Conservation (phyloP, 164 flowering plant species). For the Sedum album region DNA sequence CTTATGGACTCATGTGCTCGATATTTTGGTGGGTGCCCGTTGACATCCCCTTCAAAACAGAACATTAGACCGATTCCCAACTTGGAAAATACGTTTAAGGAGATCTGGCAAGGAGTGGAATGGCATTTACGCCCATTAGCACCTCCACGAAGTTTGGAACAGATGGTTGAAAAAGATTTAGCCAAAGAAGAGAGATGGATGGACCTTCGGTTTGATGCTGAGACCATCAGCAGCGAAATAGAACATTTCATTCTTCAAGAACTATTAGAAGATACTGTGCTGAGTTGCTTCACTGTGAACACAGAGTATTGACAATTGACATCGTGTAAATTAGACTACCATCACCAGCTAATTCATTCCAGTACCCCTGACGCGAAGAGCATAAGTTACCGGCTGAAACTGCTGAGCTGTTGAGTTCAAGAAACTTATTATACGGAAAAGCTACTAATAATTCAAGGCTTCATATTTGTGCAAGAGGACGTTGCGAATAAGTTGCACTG, state of each 20-base stretch:
- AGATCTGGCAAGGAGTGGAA: slow-evolving; percentile 52
- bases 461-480: not conserved
- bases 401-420: not conserved
- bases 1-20: slow-evolving; percentile 42
- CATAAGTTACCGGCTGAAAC: not conserved
- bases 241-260: slow-evolving; percentile 51
- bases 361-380: not conserved
- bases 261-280: slow-evolving; percentile 49
- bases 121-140: slow-evolving; percentile 37
- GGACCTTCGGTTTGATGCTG: slow-evolving; percentile 47
- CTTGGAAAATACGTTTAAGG: slow-evolving; percentile 30
- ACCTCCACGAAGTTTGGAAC: slow-evolving; percentile 47
- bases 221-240: slow-evolving; percentile 40
- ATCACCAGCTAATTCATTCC: not conserved
- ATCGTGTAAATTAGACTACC: not conserved
- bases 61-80: slow-evolving; percentile 34
- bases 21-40: slow-evolving; percentile 37
- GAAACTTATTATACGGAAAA: not conserved
- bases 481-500: not conserved
- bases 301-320: not conserved
- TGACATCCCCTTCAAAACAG: slow-evolving; percentile 36
- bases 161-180: slow-evolving; percentile 60
- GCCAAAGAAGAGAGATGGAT: slow-evolving; percentile 50
- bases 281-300: slow-evolving; percentile 19
- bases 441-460: not conserved